phyloP scores from a whole-genome alignment of 768 basidiomycete species.

The Ephemerocybe angulata region DNA sequence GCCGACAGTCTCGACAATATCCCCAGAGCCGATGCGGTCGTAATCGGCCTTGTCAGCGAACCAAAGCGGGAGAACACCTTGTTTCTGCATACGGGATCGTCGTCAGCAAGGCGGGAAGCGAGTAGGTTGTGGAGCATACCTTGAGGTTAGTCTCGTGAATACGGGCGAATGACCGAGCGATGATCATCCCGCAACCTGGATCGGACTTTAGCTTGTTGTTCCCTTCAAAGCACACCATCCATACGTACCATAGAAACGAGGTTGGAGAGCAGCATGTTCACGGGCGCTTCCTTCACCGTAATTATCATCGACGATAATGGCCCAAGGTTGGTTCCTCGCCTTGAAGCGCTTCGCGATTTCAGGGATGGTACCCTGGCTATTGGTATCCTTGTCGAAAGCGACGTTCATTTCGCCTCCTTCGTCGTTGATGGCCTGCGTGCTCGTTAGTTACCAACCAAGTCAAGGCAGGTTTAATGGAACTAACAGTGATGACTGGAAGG shows the following conservation, averaged over 20 bases:
- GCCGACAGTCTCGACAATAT: slow-evolving; percentile 81
- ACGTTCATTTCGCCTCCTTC: slow-evolving; percentile 92
- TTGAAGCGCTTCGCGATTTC: slow-evolving; percentile 88
- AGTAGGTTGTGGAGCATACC: slow-evolving; percentile 37
- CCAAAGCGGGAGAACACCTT: slow-evolving; percentile 96
- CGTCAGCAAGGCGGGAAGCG: slow-evolving; percentile 13
- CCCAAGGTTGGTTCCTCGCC: slow-evolving; percentile 82
- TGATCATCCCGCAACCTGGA: slow-evolving; percentile 77
- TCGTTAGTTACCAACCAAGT: neutral
- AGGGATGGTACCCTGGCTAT: slow-evolving; percentile 78
- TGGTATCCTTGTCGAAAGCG: slow-evolving; percentile 73
- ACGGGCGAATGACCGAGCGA: slow-evolving; percentile 92
- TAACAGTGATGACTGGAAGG: slow-evolving; percentile 74
- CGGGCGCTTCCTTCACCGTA: slow-evolving; percentile 98
- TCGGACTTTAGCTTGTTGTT: neutral
- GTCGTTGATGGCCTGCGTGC: slow-evolving; percentile 78
- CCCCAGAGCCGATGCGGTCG: slow-evolving; percentile 74
- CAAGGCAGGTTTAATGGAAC: slow-evolving; percentile 10
- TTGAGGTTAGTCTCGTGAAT: slow-evolving; percentile 98
- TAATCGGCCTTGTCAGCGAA: slow-evolving; percentile 87
- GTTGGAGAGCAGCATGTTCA: slow-evolving; percentile 96
- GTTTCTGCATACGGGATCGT: slow-evolving; percentile 75
- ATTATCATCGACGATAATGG: slow-evolving; percentile 91
- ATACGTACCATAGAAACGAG: slow-evolving; percentile 81
- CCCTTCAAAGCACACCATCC: neutral